Evolutionary conservation across 371 early-diverging fungal genomes (phyloP), one percentile per base, ranked within the genome.

Genomic region (Mortierella sp.): DNA sequence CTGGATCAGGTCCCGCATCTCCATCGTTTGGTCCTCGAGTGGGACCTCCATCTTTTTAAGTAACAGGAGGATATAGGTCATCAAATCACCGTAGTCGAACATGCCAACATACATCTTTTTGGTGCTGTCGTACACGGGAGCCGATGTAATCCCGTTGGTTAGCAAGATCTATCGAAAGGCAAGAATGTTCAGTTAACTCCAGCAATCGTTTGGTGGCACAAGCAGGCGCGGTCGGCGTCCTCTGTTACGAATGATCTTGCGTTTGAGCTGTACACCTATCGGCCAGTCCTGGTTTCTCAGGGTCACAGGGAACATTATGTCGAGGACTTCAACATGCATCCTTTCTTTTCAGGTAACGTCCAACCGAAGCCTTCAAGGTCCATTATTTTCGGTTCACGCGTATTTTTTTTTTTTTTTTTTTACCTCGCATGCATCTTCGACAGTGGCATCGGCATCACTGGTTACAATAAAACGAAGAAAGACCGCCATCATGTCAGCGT

Each of bases 71-170:
- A 91, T 70, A 63, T 87, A 90, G 1, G 88, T 73, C 51, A 90
- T 88, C 28, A 94, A 78, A 68, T 95, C 95, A 26, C 89, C 89
- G 78, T 92, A 91, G 62, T 95, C 95, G 80, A 95, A 93, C 93
- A 95, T 93, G 46, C 95, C 95, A 1, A 91, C 83, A 71, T 89
- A 93, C 12, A 79, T 60, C 30, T 79, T 78, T 27, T 44, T 62
- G 52, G 21, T 30, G 47, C 54, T 51, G 56, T 92, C 90, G 80
- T 88, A 92, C 0, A 95, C 89, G 2, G 95, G 95, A 0, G 93
- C 94, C 7, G 70, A 70, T 0, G 63, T 58, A 50, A 70, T 63
- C n/a, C 70, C 70, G 26, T 63, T 58, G 54, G 62, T 56, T 14
- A 70, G 63, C 27, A 70, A 30, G 9, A 65, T 58, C 65, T 64